Evolutionary conservation across 768 basidiomycete genomes (phyloP).

Genomic region (Agaricus sinodeliciosus): DNA sequence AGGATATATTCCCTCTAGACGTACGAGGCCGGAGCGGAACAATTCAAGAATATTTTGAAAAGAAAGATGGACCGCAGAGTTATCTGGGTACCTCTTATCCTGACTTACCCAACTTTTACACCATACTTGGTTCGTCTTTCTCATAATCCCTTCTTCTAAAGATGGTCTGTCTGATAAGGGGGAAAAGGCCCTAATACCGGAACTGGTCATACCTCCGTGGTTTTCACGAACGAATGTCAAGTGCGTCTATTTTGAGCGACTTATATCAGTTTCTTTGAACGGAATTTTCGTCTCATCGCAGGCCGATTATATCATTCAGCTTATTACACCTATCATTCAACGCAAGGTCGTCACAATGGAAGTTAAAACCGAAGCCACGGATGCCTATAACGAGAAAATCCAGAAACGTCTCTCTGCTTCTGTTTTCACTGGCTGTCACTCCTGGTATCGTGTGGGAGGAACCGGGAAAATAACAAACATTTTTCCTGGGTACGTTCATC

Average conservation of each 20-base stretch:
- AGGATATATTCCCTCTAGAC: conserved; percentile 29
- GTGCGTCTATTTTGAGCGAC: conserved; percentile 14
- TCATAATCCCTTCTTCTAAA: neutral
- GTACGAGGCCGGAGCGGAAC: conserved; percentile 25
- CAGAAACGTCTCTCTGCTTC: conserved; percentile 26
- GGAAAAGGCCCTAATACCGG: conserved; percentile 35
- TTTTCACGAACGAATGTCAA: conserved; percentile 38
- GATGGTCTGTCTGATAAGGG: neutral
- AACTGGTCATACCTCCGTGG: conserved; percentile 39
- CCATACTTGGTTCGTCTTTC: conserved; percentile 26
- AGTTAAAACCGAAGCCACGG: conserved; percentile 28
- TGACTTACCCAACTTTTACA: conserved; percentile 40
- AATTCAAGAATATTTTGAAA: conserved; percentile 33
- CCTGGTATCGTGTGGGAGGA: conserved; percentile 33
- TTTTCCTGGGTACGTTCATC: conserved; percentile 30
- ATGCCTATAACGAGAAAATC: conserved; percentile 32
- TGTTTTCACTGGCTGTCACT: conserved; percentile 28
- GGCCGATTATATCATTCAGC: conserved; percentile 32
- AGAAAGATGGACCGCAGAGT: conserved; percentile 34
- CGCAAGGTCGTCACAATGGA: conserved; percentile 27
- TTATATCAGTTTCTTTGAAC: neutral
- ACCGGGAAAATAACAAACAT: conserved; percentile 29
- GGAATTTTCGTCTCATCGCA: conserved; percentile 16
- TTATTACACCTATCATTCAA: conserved; percentile 34
- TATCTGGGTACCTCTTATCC: conserved; percentile 38